Percentiles rank a stretch among this genome's conserved stretches.
phyloP scores from a whole-genome alignment of 169 alveolate species.

The Plasmodium yoelii region DNA sequence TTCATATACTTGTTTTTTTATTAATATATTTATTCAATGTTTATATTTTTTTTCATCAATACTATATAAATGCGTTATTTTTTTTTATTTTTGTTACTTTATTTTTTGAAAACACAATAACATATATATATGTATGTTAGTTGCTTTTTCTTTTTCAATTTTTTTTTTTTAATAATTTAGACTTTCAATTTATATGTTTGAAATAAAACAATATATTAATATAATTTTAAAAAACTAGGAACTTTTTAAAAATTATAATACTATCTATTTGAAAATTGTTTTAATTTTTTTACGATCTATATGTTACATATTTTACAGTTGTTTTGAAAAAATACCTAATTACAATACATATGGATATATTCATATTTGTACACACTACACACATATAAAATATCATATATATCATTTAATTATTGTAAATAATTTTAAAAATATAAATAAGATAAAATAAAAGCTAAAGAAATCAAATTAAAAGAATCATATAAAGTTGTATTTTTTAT shows the following conservation, averaged over 20 bases:
- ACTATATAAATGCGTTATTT: background rate
- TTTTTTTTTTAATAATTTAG: conserved; percentile 3
- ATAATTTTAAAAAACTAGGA: background rate
- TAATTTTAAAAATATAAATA: conserved; percentile 1
- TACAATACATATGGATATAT: background rate
- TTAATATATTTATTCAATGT: background rate
- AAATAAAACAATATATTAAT: background rate
- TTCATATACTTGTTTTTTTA: background rate
- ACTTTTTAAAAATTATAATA: background rate
- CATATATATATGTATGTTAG: background rate
- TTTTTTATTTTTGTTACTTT: background rate
- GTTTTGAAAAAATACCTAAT: background rate
- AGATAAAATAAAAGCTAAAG: background rate
- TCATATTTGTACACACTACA: background rate
- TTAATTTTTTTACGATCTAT: background rate
- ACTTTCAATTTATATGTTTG: conserved; percentile 4
- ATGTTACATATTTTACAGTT: background rate
- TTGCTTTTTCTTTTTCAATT: background rate
- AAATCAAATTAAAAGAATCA: background rate
- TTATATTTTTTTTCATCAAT: conserved; percentile 12
- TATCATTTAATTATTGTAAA: conserved; percentile 8
- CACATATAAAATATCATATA: background rate
- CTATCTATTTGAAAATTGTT: background rate
- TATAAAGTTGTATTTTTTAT: background rate
- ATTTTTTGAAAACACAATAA: background rate